A percentile compares a stretch with the other conserved stretches of the same genome.
Conservation (phyloP, 2,329 filamentous ascomycete genomes). For the Microdochium trichocladiopsis region DNA sequence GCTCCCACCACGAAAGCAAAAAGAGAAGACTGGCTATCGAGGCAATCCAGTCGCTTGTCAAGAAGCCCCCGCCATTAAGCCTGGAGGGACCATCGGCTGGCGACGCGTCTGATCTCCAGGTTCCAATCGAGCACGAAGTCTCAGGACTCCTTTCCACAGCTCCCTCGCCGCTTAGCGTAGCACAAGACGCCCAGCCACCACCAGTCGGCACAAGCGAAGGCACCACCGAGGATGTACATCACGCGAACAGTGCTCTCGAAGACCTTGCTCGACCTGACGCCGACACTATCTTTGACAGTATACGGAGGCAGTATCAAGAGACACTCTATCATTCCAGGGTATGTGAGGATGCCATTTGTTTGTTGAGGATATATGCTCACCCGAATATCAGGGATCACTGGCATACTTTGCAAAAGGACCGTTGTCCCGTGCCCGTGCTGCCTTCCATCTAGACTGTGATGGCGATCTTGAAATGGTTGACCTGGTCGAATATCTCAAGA, state of each 20-base stretch:
- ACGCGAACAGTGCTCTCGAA: constrained; percentile 6
- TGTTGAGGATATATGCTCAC: not conserved
- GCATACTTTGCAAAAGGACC: constrained; percentile 83
- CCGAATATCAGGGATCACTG: constrained; percentile 58
- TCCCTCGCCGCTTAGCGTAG: too few relatives aligned
- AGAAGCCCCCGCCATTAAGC: constrained; percentile 39
- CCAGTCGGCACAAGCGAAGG: not conserved
- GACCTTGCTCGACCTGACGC: constrained; percentile 30
- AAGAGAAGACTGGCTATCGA: constrained; percentile 54
- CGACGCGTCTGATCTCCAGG: not conserved
- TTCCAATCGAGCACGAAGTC: not conserved
- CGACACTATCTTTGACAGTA: constrained; percentile 48
- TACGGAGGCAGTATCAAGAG: constrained; percentile 52
- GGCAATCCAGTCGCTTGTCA: constrained; percentile 54
- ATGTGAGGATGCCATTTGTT: constrained; percentile 16
- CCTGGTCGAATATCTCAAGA: constrained; percentile 61
- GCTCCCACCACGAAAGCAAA: constrained; percentile 41
- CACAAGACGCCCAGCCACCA: too few relatives aligned
- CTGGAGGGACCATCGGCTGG: constrained; percentile 6
- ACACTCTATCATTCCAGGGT: constrained; percentile 58
- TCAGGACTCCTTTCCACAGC: too few relatives aligned
- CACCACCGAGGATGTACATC: too few relatives aligned
- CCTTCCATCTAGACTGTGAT: constrained; percentile 59
- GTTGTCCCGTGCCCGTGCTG: constrained; percentile 65
- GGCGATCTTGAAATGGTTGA: constrained; percentile 53